Percentiles rank a stretch among this genome's conserved stretches.
These are phyloP conservation scores for Orbilia quercus DNA, from an alignment of 2,329 filamentous ascomycete genomes.

Conservation along the genomic window DNA sequence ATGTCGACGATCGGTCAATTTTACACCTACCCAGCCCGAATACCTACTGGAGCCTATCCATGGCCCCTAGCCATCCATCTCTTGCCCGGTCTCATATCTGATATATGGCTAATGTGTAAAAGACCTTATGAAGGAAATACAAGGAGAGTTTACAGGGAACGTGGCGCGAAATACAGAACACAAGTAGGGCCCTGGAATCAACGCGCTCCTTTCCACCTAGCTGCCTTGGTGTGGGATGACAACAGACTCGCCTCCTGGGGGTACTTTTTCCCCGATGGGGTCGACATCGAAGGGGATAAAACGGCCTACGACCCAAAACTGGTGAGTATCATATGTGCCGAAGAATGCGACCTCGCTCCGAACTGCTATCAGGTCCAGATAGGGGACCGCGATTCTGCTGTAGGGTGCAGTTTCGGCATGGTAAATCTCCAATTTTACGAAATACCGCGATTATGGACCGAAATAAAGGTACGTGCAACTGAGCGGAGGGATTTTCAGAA, in stretches of 20 bases:
- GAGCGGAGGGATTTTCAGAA: neutral
- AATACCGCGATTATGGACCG: constrained; percentile 7
- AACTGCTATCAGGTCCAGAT: constrained; percentile 1
- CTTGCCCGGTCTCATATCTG: constrained; percentile 10
- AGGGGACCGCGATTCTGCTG: neutral
- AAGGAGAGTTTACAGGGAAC: constrained; percentile 15
- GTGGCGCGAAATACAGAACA: constrained; percentile 9
- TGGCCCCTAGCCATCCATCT: constrained; percentile 1
- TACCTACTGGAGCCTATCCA: neutral
- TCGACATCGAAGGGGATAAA: neutral
- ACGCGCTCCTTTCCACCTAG: constrained; percentile 21
- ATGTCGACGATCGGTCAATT: neutral
- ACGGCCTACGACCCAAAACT: constrained; percentile 12
- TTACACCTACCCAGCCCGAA: neutral
- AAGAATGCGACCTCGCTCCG: constrained; percentile 24
- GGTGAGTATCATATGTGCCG: constrained; percentile 13
- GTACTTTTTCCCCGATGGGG: constrained; percentile 25
- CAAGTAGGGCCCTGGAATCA: constrained; percentile 37
- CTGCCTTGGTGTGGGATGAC: constrained; percentile 34
- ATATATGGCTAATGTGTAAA: constrained; percentile 6
- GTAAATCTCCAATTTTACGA: neutral
- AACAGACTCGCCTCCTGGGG: constrained; percentile 36
- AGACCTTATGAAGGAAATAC: neutral
- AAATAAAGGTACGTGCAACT: constrained; percentile 1
- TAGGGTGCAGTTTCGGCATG: constrained; percentile 18